Evolutionary conservation across 2,329 filamentous ascomycete species (phyloP), one percentile per base, ranked within the genome.

Genomic region (Chaetomiaceae sp.): DNA sequence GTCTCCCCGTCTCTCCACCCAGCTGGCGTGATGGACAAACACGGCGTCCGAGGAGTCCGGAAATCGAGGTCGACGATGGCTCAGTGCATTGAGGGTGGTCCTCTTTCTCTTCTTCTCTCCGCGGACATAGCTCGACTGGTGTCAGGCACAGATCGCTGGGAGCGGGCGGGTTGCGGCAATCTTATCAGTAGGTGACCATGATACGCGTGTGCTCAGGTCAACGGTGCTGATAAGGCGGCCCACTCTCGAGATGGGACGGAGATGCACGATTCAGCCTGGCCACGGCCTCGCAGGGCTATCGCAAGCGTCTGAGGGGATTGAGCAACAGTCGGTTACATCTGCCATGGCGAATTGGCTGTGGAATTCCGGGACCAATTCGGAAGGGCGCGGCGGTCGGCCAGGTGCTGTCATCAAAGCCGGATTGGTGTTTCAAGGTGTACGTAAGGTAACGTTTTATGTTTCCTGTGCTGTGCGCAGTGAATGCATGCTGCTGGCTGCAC

Each of bases 111-210:
- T n/a, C 23, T 12, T 40, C 35, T 55, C 56, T 58, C 58, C 58
- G 58, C 58, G 58, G 58, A 59, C 42, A 54, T 60, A 39, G 23
- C 31, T 45, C 41, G 23, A 48, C 48, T 44, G 41, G n/a, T 17
- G 48, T 13, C 41, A 51, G 51, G 31, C 20, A 50, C 46, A 19
- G 25, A 27, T 12, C 5, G 30, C 10, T 5, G 7, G 30, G 49
- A 46, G 31, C 10, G 17, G 43, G 50, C 23, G 40, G 53, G 23
- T 25, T 54, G 25, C 37, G 25, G 49, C 33, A 45, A 40, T 53
- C 55, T 61, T 61, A 60, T 60, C 58, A 40, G 52, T 38, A 34
- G 38, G 53, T 51, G 51, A 35, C 46, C 51, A 45, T 23, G 44
- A 48, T 53, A 31, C 49, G 50, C 35, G 40, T 35, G 23, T 31